phyloP scores from a whole-genome alignment of 352 stramenopile genomes.

The Blastocystis sp. region DNA sequence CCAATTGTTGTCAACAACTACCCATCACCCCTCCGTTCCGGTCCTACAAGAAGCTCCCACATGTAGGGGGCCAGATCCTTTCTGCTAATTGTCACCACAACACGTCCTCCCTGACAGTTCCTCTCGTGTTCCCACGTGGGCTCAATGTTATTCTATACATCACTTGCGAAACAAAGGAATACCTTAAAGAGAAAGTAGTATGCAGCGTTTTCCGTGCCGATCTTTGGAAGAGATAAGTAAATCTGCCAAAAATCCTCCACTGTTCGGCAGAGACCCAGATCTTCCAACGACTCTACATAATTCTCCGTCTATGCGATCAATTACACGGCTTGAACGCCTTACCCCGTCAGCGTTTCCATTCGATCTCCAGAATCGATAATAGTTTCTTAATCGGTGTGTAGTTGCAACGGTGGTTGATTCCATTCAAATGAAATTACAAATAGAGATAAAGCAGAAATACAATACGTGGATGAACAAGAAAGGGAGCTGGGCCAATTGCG shows the following conservation, averaged over 20 bases:
- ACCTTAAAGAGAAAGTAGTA: conserved; percentile 36
- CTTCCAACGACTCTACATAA: neutral
- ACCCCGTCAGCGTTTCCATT: neutral
- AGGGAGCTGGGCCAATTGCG: neutral
- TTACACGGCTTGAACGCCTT: neutral
- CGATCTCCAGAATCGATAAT: conserved; percentile 46
- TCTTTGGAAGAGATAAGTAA: conserved; percentile 22
- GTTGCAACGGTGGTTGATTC: neutral
- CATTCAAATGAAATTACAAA: neutral
- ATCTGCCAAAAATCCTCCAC: conserved; percentile 46
- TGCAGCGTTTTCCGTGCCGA: conserved; percentile 4
- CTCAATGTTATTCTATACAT: conserved; percentile 22
- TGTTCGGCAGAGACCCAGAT: conserved; percentile 6
- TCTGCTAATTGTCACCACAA: neutral
- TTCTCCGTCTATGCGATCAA: neutral
- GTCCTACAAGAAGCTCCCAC: conserved; percentile 4
- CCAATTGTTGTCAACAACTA: conserved; percentile 36
- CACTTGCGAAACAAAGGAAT: neutral
- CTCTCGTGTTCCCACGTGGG: conserved; percentile 31
- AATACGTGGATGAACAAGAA: neutral
- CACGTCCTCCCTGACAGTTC: neutral
- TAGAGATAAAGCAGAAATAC: neutral
- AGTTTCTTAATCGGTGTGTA: conserved; percentile 6
- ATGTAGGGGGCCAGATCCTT: conserved; percentile 33
- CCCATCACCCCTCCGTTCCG: neutral